Conservation (phyloP, 495 filamentous ascomycete species). For the Amniculicola lignicola region DNA sequence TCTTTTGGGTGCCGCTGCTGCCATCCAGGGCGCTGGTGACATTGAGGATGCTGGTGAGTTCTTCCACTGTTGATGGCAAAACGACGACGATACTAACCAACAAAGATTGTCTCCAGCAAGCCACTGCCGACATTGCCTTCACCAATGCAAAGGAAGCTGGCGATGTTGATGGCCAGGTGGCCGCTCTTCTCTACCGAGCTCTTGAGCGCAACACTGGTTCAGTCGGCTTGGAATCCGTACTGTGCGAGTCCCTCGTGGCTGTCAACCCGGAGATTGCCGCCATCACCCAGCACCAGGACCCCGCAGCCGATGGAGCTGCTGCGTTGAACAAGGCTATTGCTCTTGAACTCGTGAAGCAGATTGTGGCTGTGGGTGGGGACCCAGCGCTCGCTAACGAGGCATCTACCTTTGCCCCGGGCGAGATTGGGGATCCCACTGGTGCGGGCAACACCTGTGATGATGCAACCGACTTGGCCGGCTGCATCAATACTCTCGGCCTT, state of each 20-base stretch:
- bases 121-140: conserved; percentile 65
- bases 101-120: conserved; percentile 64
- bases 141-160: conserved; percentile 64
- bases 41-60: conserved; percentile 47
- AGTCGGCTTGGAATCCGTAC: conserved; percentile 53
- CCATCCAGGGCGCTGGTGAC: conserved; percentile 52
- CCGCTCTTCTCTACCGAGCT: conserved; percentile 59
- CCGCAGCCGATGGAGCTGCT: conserved; percentile 51
- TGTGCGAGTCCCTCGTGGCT: conserved; percentile 49
- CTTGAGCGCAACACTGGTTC: conserved; percentile 61
- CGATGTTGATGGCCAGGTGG: conserved; percentile 54
- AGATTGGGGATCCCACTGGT: conserved; percentile 55
- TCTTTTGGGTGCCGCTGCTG: conserved; percentile 60
- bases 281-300: conserved; percentile 45
- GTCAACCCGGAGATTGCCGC: conserved; percentile 36
- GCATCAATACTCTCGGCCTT: conserved; percentile 61
- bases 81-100: neutral
- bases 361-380: conserved; percentile 57
- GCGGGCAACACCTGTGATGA: conserved; percentile 55
- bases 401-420: conserved; percentile 59
- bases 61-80: neutral
- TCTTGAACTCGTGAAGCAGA: conserved; percentile 53
- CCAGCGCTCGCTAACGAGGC: conserved; percentile 54
- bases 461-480: conserved; percentile 53
- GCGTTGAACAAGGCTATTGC: conserved; percentile 55